Evolutionary conservation across 768 basidiomycete species (phyloP).

Genomic region (Tylopilus vinaceipallidus): DNA sequence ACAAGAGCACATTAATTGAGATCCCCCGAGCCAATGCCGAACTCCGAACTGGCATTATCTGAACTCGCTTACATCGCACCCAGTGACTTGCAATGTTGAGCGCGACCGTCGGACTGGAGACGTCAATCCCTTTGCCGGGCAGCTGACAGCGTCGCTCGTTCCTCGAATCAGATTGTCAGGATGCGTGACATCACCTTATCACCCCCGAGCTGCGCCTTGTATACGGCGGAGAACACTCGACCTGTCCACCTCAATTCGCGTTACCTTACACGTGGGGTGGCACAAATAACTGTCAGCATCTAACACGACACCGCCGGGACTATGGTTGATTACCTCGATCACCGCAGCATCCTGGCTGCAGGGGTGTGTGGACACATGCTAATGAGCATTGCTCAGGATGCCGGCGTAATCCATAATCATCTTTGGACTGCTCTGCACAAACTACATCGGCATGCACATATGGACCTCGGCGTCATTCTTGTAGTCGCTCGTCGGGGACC

Average conservation of each 20-base stretch:
- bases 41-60: slow-evolving; percentile 14
- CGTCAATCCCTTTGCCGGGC: neutral
- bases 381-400: neutral
- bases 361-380: neutral
- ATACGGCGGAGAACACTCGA: neutral
- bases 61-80: neutral
- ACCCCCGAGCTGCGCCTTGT: slow-evolving; percentile 4
- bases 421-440: neutral
- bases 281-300: neutral
- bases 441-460: neutral
- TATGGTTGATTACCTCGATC: too few species aligned
- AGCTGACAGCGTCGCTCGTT: neutral
- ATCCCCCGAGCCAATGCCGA: neutral
- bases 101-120: slow-evolving; percentile 2
- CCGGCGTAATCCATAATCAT: neutral
- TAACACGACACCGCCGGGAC: too few species aligned
- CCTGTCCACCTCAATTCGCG: neutral
- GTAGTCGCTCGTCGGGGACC: slow-evolving; percentile 2
- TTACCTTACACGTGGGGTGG: neutral
- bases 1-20: neutral
- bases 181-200: slow-evolving; percentile 6
- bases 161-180: neutral
- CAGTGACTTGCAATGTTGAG: too few species aligned
- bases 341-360: slow-evolving; percentile 5
- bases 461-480: neutral